Conservation (phyloP, 2,329 filamentous ascomycete species). For the Coniella vitis region DNA sequence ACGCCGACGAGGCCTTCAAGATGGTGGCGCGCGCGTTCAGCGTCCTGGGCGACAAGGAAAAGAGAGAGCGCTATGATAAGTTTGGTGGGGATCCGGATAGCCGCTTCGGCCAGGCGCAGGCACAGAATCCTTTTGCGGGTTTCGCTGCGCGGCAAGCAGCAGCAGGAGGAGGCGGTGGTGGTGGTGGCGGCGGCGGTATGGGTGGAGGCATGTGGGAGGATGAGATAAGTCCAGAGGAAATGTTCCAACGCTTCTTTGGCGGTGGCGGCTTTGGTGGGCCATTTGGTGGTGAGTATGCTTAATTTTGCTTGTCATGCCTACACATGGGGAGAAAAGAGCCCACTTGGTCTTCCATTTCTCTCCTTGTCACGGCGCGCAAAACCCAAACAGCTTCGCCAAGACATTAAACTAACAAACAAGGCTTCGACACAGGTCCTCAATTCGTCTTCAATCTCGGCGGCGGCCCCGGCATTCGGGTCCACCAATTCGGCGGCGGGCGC, state of each 20-base stretch:
- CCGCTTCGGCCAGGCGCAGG: conserved; percentile 63
- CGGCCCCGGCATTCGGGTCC: conserved; percentile 83
- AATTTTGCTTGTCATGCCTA: neutral
- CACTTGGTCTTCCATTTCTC: no score
- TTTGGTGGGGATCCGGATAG: conserved; percentile 91
- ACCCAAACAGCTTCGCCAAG: neutral
- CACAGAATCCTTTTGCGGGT: conserved; percentile 57
- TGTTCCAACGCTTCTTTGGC: conserved; percentile 96
- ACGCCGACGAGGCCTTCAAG: conserved; percentile 97
- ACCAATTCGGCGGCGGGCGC: conserved; percentile 81
- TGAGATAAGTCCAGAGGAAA: conserved; percentile 91
- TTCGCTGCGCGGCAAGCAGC: conserved; percentile 44
- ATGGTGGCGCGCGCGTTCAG: conserved; percentile 94
- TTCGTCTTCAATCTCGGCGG: conserved; percentile 96
- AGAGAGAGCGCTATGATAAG: conserved; percentile 80
- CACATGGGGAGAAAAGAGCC: no score
- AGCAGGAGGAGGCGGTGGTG: conserved; percentile 26
- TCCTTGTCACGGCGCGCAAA: no score
- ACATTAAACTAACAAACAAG: conserved; percentile 25
- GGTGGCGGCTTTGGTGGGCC: conserved; percentile 63
- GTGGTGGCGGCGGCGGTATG: conserved; percentile 31
- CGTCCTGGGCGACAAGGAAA: conserved; percentile 86
- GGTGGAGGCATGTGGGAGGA: conserved; percentile 69
- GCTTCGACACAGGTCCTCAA: conserved; percentile 71
- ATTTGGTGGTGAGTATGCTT: conserved; percentile 31